A percentile compares a stretch with the other conserved stretches of the same genome.
These are phyloP conservation scores for Eucalyptus polybractea DNA, from an alignment of 345 rosid genomes.

Conservation along the genomic window DNA sequence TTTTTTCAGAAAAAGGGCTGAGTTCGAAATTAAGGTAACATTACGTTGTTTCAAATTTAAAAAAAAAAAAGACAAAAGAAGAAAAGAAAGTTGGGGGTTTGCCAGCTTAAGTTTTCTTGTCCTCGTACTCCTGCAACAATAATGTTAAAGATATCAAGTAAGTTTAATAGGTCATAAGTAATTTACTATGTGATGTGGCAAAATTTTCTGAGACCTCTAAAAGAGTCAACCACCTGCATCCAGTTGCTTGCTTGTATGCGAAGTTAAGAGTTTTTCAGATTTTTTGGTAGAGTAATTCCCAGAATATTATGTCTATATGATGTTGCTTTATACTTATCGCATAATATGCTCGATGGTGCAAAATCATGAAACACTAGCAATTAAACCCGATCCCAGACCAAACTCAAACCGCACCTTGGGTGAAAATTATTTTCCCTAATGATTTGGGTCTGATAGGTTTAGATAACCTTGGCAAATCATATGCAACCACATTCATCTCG, in stretches of 20 bases:
- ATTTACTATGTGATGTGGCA: neutral
- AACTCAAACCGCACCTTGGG: neutral
- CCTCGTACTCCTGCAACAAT: neutral
- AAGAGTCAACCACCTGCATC: neutral
- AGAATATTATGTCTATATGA: neutral
- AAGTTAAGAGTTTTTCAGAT: neutral
- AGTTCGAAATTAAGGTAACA: neutral
- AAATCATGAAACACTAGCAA: neutral
- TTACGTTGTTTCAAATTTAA: neutral
- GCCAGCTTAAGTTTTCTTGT: neutral
- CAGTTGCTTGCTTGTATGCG: neutral
- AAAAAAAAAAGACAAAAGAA: neutral
- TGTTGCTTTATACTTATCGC: neutral
- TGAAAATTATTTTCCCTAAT: neutral
- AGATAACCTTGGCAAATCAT: neutral
- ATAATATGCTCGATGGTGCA: neutral
- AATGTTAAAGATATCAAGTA: neutral
- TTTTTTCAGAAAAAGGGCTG: neutral
- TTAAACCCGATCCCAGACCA: neutral
- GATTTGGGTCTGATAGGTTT: neutral
- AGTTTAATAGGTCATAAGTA: neutral
- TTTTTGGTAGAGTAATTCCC: neutral
- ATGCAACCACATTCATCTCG: neutral
- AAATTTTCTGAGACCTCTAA: neutral
- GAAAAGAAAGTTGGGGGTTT: neutral